phyloP scores from a whole-genome alignment of 1,139 yeast species.

The Geotrichum phurueaensis region DNA sequence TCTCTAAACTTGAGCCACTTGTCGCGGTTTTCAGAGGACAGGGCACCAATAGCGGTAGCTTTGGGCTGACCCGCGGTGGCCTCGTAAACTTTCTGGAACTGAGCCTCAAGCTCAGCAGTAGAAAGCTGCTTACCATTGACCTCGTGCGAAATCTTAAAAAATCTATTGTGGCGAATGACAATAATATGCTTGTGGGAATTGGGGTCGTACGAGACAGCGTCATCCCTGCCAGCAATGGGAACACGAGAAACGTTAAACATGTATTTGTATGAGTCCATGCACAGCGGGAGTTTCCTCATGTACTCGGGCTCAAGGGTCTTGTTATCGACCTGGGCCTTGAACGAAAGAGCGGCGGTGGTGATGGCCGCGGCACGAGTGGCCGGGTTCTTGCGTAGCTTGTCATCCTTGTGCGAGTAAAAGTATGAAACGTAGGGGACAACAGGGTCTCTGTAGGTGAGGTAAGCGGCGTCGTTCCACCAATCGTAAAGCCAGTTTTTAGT shows the following conservation, averaged over 20 bases:
- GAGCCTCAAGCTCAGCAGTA: slow-evolving; percentile 59
- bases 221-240: slow-evolving; percentile 49
- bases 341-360: slow-evolving; percentile 38
- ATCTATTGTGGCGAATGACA: slow-evolving; percentile 70
- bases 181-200: slow-evolving; percentile 64
- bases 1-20: slow-evolving; percentile 63
- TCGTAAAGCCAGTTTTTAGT: slow-evolving; percentile 83
- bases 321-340: slow-evolving; percentile 36
- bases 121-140: slow-evolving; percentile 50
- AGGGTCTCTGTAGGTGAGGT: slow-evolving; percentile 86
- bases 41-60: slow-evolving; percentile 62
- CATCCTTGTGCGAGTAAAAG: slow-evolving; percentile 77
- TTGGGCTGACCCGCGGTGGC: slow-evolving; percentile 42
- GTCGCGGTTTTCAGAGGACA: slow-evolving; percentile 84
- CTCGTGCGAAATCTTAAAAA: slow-evolving; percentile 67
- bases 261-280: slow-evolving; percentile 88
- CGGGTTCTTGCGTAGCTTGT: slow-evolving; percentile 52
- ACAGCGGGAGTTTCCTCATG: slow-evolving; percentile 73
- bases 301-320: slow-evolving; percentile 60
- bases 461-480: slow-evolving; percentile 94
- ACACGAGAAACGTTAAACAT: slow-evolving; percentile 89
- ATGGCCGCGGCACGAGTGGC: slow-evolving; percentile 68
- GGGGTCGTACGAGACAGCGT: slow-evolving; percentile 37
- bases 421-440: slow-evolving; percentile 91
- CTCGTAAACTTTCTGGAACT: slow-evolving; percentile 49